A percentile compares a stretch with the other conserved stretches of the same genome.
phyloP scores from a whole-genome alignment of 2,329 filamentous ascomycete genomes.

The Fusarium gaditjirri region DNA sequence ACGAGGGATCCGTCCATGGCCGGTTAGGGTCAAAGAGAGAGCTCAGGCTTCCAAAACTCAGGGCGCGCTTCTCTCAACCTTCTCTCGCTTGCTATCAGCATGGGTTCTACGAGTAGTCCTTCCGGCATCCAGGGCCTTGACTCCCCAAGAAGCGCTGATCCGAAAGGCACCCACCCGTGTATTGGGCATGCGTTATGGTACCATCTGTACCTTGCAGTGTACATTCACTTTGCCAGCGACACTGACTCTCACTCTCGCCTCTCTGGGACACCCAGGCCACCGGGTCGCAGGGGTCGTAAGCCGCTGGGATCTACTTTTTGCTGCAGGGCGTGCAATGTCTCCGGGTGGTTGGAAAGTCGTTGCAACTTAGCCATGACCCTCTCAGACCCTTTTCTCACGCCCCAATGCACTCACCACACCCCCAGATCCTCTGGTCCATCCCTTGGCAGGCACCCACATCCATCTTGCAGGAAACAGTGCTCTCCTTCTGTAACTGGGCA shows the following conservation, averaged over 20 bases:
- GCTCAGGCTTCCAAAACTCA: conserved; percentile 30
- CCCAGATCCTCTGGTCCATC: conserved; percentile 18
- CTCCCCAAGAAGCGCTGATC: conserved; percentile 29
- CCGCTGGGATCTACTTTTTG: conserved; percentile 33
- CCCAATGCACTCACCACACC: conserved; percentile 3
- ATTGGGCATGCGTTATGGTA: conserved; percentile 5
- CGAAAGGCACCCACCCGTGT: conserved; percentile 9
- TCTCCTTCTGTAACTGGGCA: conserved; percentile 18
- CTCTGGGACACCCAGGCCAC: conserved; percentile 35
- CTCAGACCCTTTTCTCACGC: conserved; percentile 23
- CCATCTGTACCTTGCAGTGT: conserved; percentile 7
- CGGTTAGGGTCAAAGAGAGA: conserved; percentile 26
- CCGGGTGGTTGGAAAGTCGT: conserved; percentile 36
- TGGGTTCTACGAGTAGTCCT: conserved; percentile 15
- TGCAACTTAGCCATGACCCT: conserved; percentile 7
- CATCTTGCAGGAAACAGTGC: conserved; percentile 19
- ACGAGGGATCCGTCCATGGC: conserved; percentile 33
- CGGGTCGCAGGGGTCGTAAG: conserved; percentile 35
- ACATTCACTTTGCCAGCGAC: neutral
- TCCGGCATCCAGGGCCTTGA: conserved; percentile 19
- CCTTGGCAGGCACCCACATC: conserved; percentile 23
- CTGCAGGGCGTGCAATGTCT: conserved; percentile 32
- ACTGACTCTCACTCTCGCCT: conserved; percentile 16
- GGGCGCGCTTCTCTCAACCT: conserved; percentile 34
- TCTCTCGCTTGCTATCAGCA: conserved; percentile 30